Evolutionary conservation across 495 filamentous ascomycete species (phyloP), one percentile per base, ranked within the genome.

Genomic region (Ascobolus immersus): DNA sequence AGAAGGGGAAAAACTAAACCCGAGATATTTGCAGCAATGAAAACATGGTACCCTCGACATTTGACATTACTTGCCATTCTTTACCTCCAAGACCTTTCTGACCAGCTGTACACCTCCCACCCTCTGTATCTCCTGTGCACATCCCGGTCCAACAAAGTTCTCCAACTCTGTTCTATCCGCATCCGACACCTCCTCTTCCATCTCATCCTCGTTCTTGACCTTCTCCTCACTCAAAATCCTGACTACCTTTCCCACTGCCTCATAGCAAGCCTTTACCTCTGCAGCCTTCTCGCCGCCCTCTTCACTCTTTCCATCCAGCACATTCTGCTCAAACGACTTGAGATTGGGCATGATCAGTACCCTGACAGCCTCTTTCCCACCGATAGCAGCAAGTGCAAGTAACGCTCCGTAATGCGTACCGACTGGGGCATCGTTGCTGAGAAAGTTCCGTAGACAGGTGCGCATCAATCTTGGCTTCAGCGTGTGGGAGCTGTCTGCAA

Each of bases 381-480:
- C 78, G 14, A 84, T 68, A 0, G 66, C 62, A 0, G 65, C 59
- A 8, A 96, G 57, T 3, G 79, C 81, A 24, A 67, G 62, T 24
- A 96, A 63, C 7, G 82, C 77, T 32, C 86, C 86, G 47, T 79
- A 94, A 44, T 86, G 77, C 4, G 79, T 71, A 12, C 70, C 65
- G 4, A 81, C 62, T 0, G 78, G 67, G 45, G 79, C 73, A 20
- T 65, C 61, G 0, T 79, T 77, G 49, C 92, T 80, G 5, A 96
- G 65, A 50, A 92, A 81, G 43, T 69, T 58, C 55, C 90, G 92
- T 3, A 94, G 64, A 49, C 77, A 93, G 0, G 78, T 80, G 10
- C 86, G 67, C 10, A 79, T 77, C n/a, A 96, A 65, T 21, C 86
- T 71, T 0, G 86, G 71, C 34, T 78, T 78, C 12, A 96, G 63